Conservation (phyloP, 2,329 filamentous ascomycete species). For the Pseudocercospora vitis region DNA sequence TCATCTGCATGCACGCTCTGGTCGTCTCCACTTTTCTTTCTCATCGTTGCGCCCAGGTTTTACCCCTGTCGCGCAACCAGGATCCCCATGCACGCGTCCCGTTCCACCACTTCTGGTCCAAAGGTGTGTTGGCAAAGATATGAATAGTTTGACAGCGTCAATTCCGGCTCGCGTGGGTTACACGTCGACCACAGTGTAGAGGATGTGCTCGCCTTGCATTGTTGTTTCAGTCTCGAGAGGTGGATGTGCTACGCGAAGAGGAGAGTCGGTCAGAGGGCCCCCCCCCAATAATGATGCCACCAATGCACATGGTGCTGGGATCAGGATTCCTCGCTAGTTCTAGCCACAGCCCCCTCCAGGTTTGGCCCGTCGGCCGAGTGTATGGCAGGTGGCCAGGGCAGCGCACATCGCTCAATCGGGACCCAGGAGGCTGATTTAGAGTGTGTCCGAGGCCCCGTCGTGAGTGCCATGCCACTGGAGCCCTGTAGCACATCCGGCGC, state of each 20-base stretch:
- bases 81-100: background rate
- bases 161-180: background rate
- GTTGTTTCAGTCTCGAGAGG: constrained; percentile 1
- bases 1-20: background rate
- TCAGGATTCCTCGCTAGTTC: constrained; percentile 11
- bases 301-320: constrained; percentile 26
- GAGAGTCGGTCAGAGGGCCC: too few relatives aligned
- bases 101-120: constrained; percentile 4
- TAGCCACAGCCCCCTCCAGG: constrained; percentile 8
- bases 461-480: constrained; percentile 22
- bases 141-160: too few relatives aligned
- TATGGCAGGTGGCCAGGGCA: constrained; percentile 5
- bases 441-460: constrained; percentile 22
- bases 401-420: background rate
- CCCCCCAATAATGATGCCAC: constrained; percentile 18
- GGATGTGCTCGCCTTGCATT: constrained; percentile 15
- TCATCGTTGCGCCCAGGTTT: too few relatives aligned
- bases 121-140: constrained; percentile 2
- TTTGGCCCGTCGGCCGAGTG: constrained; percentile 11
- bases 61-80: too few relatives aligned
- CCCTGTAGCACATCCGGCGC: constrained; percentile 15
- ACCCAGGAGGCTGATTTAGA: constrained; percentile 23
- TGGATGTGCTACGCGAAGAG: too few relatives aligned
- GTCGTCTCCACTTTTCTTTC: background rate
- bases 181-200: background rate